Base-by-base conservation (phyloP, 371 early-diverging fungal species). In the Syncephalastrum monosporum region DNA sequence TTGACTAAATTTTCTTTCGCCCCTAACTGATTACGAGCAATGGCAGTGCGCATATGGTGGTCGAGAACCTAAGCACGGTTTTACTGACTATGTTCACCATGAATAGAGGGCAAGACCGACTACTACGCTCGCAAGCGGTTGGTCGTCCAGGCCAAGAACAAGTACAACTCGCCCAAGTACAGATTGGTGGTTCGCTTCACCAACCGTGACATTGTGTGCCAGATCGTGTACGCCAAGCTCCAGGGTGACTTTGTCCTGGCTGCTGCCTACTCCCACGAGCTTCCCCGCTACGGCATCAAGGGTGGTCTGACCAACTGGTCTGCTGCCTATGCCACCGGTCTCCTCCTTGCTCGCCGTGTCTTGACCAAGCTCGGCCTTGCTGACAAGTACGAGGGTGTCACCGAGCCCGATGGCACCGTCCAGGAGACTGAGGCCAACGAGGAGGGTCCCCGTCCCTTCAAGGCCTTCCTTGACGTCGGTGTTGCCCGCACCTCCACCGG, bases 271-370 rank as follows among this genome's bases (percentile, higher is more conserved):
- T 80, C 99, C 53, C 96, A 97, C 79, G 99, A 99, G 83, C 92
- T 99, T 60, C 96, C 96, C 73, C 84, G 86, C 77, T 99, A 94
- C 81, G 99, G 99, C 61, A 83, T 99, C 83, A 92, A 94, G 87
- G 92, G 95, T 85, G 99, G 99, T 86, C 86, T 99, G 77, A 99
- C 98, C 85, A 99, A 99, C 96, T 99, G 98, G 95, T 90, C 99
- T 71, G 99, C 99, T 69, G 90, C 99, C 69, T 99, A 99, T 84
- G 90, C 93, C 72, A 99, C 99, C 58, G 99, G 99, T 87, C 92
- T 99, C 60, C 88, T 99, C 43, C 86, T 91, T 61, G 99, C 98
- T 59, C 96, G 99, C 70, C 93, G 99, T 82, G 89, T 92, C 69
- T 88, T 99, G 60, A 81, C 87, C 79, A 95, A 98, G 88, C 91